Base-by-base conservation (phyloP, 1,139 yeast species). In the Kurtzmaniella quercitrusa region DNA sequence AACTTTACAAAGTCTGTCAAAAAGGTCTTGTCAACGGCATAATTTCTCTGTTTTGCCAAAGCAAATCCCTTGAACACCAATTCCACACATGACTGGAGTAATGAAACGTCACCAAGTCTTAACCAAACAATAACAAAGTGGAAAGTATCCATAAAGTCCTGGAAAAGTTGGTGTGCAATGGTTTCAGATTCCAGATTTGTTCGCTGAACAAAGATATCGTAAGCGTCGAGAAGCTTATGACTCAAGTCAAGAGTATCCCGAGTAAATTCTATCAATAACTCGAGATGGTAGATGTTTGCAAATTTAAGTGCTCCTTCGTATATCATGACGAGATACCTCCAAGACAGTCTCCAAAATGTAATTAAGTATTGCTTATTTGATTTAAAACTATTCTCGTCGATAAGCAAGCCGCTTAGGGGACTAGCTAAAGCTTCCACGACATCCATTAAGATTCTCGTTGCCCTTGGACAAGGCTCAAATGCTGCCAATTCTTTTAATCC, bases 181-280 rank as follows among this genome's bases (percentile, higher is more conserved):
- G 47, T 38, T 41, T 54, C 39, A 11, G 46, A 14, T 16, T 39
- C 38, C n/a, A 28, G 16, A 38, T 14, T 21, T 14, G 36, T 37
- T 20, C 39, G 32, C 14, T 44, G 47, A 7, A 68, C 74, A 38
- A 88, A 66, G 9, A 76, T 65, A 45, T 85, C 69, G 54, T 78
- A 85, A 2, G 91, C 80, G 45, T 78, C 83, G 16, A 91, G 61
- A 35, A 91, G 64, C 2, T 73, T 64, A 49, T 83, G 83, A 50
- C 96, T 84, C 40, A 87, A 71, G 51, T 91, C 97, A 42, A 89
- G 69, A 0, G 88, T 83, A 59, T 89, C 96, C 58, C 95, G 78
- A 15, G 96, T 87, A 52, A 88, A 89, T 48, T 87, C 94, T 40
- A 84, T 74, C 56, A 88, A 68, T 41, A 76, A 76, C 0, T 73